Evolutionary conservation across 2,329 filamentous ascomycete species (phyloP), one percentile per base, ranked within the genome.

Genomic region (Cordyceps fumosorosea): DNA sequence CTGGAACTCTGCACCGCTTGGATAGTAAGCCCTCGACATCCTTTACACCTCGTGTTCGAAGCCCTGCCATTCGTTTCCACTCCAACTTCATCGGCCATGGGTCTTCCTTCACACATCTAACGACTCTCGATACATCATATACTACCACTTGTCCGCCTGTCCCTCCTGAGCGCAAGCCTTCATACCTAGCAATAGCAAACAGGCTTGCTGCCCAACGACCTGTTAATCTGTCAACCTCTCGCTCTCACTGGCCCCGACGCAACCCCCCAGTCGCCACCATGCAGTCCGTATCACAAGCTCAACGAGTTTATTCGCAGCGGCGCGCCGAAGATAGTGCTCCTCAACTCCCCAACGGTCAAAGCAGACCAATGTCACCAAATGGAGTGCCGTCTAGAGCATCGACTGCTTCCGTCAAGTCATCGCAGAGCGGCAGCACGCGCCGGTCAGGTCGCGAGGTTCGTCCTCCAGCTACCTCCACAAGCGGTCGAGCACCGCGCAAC

Each of bases 361-460:
- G 34, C n/a, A 57, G 60, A 62, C 18, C 47, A 29, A 53, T 57
- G 48, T 62, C 60, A 34, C 60, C 60, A 20, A 56, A 44, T 37
- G 60, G 60, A 40, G 48, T 58, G n/a, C 55, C 54, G 5, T 53
- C 60, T 8, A 47, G 60, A 54, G 45, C 37, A 20, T 62, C 60
- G 37, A 58, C 60, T 16, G 60, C 60, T 26, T 62, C 60, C 2
- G 45, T 58, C 22, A 62, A 62, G 48, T 62, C 60, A 29, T 57
- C 60, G 24, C 60, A 62, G 48, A 34, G 48, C 22, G 48, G 54
- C 26, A 48, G 60, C 47, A 47, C 54, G 40, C 53, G 60, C 53
- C 37, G 60, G 20, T 62, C 60, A 16, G 47, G 34, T 57, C 60
- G 60, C 16, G 60, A 62, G 60, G 60, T 62, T 57, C 4, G 60